phyloP scores from a whole-genome alignment of 768 basidiomycete genomes.

The Lactifluus piperatus region DNA sequence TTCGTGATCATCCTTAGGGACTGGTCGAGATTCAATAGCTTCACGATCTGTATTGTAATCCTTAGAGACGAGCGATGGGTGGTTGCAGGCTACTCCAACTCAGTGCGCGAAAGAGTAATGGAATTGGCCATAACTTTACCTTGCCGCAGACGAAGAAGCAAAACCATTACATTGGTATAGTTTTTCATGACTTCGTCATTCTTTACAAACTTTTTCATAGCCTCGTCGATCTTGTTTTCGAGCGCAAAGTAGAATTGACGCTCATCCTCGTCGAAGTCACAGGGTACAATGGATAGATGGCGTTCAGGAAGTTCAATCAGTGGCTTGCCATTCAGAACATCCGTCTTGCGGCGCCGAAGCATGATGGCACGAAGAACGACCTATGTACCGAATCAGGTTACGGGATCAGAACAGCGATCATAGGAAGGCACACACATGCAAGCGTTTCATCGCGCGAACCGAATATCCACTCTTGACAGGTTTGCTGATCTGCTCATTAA shows the following conservation, averaged over 20 bases:
- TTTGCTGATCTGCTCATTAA: slow-evolving; percentile 69
- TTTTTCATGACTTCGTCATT: slow-evolving; percentile 41
- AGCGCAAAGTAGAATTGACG: slow-evolving; percentile 69
- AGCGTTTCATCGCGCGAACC: slow-evolving; percentile 66
- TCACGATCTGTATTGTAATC: slow-evolving; percentile 68
- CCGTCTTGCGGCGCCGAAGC: slow-evolving; percentile 79
- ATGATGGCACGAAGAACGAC: slow-evolving; percentile 79
- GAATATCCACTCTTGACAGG: slow-evolving; percentile 68
- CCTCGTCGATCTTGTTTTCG: slow-evolving; percentile 55
- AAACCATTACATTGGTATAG: slow-evolving; percentile 62
- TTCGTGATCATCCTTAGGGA: slow-evolving; percentile 44
- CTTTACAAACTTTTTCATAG: slow-evolving; percentile 49
- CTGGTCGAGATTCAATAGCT: slow-evolving; percentile 59
- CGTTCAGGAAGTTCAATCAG: slow-evolving; percentile 76
- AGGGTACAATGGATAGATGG: slow-evolving; percentile 59
- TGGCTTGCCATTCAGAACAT: slow-evolving; percentile 65
- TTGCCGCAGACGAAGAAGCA: slow-evolving; percentile 81
- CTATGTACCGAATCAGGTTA: slow-evolving; percentile 27
- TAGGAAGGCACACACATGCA: slow-evolving; percentile 47
- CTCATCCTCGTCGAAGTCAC: slow-evolving; percentile 71
- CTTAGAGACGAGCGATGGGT: slow-evolving; percentile 73
- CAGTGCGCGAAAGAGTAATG: neutral
- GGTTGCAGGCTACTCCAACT: slow-evolving; percentile 66
- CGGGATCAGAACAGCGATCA: neutral
- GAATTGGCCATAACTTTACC: slow-evolving; percentile 37